Evolutionary conservation across 2,329 filamentous ascomycete species (phyloP).

Genomic region (Colletotrichum melonis): DNA sequence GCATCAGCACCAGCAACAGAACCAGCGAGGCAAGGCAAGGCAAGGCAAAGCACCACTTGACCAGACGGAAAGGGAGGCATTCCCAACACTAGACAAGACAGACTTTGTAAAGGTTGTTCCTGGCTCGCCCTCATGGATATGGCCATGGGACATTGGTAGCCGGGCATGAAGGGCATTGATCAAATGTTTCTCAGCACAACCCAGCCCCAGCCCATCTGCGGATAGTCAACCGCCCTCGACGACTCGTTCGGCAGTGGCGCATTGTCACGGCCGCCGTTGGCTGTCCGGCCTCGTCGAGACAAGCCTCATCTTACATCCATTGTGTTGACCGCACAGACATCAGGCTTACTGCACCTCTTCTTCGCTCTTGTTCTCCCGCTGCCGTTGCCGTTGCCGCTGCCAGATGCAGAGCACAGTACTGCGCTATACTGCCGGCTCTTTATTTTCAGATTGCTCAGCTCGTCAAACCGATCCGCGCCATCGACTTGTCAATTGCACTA

Average conservation of each 20-base stretch:
- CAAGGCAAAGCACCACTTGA: background rate
- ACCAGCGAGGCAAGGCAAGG: background rate
- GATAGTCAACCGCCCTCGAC: conserved; percentile 20
- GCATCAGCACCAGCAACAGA: conserved; percentile 28
- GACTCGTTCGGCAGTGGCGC: conserved; percentile 34
- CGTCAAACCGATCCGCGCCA: conserved; percentile 5
- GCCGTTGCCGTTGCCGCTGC: conserved; percentile 30
- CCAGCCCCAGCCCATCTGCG: conserved; percentile 15
- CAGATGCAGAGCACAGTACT: conserved; percentile 30
- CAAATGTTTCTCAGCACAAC: conserved; percentile 26
- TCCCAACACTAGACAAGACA: conserved; percentile 20
- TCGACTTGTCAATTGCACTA: conserved; percentile 18
- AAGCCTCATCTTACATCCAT: conserved; percentile 42
- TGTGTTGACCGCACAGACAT: conserved; percentile 39
- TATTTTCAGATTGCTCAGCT: conserved; percentile 14
- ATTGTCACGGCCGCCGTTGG: conserved; percentile 36
- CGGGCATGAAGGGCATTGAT: conserved; percentile 33
- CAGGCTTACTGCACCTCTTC: conserved; percentile 25
- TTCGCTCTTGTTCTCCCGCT: conserved; percentile 24
- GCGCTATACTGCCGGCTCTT: conserved; percentile 1
- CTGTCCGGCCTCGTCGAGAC: conserved; percentile 37
- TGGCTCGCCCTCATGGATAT: conserved; percentile 6
- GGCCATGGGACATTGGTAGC: background rate
- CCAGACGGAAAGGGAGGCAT: background rate
- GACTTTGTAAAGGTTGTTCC: conserved; percentile 14